Evolutionary conservation across 176 grass and related monocot genomes (phyloP).

Genomic region (Eragrostis nindensis): DNA sequence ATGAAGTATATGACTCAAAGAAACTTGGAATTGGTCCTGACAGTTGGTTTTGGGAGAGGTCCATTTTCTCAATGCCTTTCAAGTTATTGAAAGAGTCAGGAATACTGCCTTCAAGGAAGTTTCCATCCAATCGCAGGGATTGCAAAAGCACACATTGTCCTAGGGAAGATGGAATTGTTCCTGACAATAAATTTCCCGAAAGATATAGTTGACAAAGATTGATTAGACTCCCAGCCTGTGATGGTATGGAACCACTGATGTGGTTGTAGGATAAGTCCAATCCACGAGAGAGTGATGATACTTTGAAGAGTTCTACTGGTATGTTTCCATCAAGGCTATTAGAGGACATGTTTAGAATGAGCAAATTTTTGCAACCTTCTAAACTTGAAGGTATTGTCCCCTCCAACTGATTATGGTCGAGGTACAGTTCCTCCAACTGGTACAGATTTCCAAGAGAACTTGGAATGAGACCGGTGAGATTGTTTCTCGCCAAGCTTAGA

Average conservation of each 20-base stretch:
- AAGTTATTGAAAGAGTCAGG: slow-evolving; percentile 39
- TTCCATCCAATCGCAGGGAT: slow-evolving; percentile 34
- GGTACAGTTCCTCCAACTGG: slow-evolving; percentile 33
- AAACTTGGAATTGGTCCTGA: slow-evolving; percentile 47
- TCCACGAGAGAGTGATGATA: neutral
- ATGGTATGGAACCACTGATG: neutral
- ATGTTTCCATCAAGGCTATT: slow-evolving; percentile 6
- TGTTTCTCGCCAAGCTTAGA: slow-evolving; percentile 41
- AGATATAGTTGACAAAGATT: neutral
- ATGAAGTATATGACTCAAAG: neutral
- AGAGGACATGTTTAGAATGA: slow-evolving; percentile 18
- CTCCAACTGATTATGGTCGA: slow-evolving; percentile 32
- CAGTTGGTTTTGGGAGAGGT: slow-evolving; percentile 51
- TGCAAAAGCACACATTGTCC: slow-evolving; percentile 48
- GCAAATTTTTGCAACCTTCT: slow-evolving; percentile 23
- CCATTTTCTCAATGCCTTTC: slow-evolving; percentile 37
- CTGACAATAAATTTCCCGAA: slow-evolving; percentile 26
- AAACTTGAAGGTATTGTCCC: slow-evolving; percentile 39
- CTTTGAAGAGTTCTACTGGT: neutral
- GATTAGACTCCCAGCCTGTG: neutral
- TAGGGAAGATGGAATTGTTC: slow-evolving; percentile 29
- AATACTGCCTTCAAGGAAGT: slow-evolving; percentile 46
- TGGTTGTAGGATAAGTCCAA: neutral
- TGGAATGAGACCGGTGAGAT: slow-evolving; percentile 40
- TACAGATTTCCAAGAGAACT: slow-evolving; percentile 40